Percentiles rank a stretch among this genome's conserved stretches.
These are phyloP conservation scores for Phialocephala sp. DNA, from an alignment of 2,329 filamentous ascomycete genomes.

Conservation along the genomic window DNA sequence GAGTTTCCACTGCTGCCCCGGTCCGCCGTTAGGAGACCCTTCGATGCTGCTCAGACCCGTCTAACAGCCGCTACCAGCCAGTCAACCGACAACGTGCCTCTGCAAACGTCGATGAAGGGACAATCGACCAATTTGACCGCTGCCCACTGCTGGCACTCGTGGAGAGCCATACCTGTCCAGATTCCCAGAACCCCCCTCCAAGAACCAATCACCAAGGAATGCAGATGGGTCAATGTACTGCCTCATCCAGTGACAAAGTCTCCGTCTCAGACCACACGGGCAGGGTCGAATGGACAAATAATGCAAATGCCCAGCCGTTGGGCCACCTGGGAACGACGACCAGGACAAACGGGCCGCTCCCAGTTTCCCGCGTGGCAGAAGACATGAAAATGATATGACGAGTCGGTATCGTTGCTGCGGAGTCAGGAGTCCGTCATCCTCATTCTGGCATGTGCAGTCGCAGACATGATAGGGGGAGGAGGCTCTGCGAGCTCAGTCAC, in stretches of 20 bases:
- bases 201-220: background rate
- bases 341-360: constrained; percentile 4
- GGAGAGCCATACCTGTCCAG: background rate
- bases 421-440: background rate
- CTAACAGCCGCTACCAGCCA: constrained; percentile 24
- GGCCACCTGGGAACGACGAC: constrained; percentile 8
- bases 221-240: constrained; percentile 7
- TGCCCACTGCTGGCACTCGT: background rate
- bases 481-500: background rate
- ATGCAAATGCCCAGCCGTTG: constrained; percentile 1
- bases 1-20: constrained; percentile 12
- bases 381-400: background rate
- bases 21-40: constrained; percentile 9
- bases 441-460: background rate
- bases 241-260: background rate
- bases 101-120: background rate
- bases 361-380: constrained; percentile 10
- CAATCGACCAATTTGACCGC: constrained; percentile 21
- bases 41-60: background rate
- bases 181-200: background rate
- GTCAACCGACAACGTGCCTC: constrained; percentile 35
- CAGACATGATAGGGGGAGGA: background rate
- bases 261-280: constrained; percentile 11
- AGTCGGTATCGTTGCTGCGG: background rate
- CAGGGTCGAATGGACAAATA: background rate